These are phyloP conservation scores for Iris macrosiphon DNA, from an alignment of 106 monocot species.

Conservation along the genomic window DNA sequence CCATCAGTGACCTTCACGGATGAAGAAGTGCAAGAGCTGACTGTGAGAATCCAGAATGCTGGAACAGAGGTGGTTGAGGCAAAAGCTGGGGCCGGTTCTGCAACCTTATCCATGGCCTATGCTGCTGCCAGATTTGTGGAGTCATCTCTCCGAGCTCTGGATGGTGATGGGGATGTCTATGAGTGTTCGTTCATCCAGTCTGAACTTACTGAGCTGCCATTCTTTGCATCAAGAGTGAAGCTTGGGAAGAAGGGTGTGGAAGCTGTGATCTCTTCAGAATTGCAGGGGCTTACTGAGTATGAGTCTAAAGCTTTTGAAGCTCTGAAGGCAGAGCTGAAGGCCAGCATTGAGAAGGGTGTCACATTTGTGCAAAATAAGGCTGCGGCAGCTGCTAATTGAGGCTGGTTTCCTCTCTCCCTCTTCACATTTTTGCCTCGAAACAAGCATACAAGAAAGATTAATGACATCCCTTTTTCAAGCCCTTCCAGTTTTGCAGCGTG, in stretches of 20 bases:
- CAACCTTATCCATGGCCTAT: conserved; percentile 28
- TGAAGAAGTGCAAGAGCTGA: conserved; percentile 18
- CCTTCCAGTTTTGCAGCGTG: conserved; percentile 5
- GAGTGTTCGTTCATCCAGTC: conserved; percentile 17
- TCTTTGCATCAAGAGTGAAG: conserved; percentile 21
- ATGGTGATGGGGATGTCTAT: conserved; percentile 20
- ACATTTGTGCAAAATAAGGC: conserved; percentile 17
- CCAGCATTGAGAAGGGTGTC: conserved; percentile 25
- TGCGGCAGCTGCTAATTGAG: conserved; percentile 5
- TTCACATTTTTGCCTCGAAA: neutral
- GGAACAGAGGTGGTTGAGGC: conserved; percentile 26
- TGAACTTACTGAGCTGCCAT: conserved; percentile 16
- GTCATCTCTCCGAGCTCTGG: conserved; percentile 18
- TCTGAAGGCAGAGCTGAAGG: conserved; percentile 17
- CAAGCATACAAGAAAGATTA: neutral
- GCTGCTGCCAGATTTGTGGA: conserved; percentile 26
- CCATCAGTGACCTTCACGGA: conserved; percentile 11
- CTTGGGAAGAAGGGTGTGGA: conserved; percentile 18
- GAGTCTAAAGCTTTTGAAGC: conserved; percentile 19
- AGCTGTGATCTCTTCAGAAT: conserved; percentile 9
- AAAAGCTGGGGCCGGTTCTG: conserved; percentile 17
- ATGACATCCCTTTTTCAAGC: neutral
- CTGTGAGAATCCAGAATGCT: conserved; percentile 21
- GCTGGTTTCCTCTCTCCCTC: neutral
- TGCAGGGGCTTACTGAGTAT: conserved; percentile 9